Evolutionary conservation across 148 eudicot species (phyloP), one percentile per base, ranked within the genome.

Genomic region (Rheum nobile): DNA sequence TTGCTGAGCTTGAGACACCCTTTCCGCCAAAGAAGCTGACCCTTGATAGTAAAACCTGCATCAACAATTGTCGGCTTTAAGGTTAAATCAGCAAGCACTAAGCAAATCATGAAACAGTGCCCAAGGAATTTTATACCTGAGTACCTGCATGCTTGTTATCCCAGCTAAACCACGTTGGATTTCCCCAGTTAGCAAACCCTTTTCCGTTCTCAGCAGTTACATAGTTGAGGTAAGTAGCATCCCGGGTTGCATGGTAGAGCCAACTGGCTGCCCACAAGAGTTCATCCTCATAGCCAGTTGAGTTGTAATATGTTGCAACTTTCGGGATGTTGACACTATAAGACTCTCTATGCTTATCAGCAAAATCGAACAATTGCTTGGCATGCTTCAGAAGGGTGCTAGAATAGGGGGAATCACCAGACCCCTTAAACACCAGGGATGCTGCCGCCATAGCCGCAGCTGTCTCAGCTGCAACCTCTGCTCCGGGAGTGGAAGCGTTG

Each of bases 401-500:
- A 48, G 96, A 91, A 80, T 94, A 91, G 14, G 77, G 72, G 24
- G 96, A 72, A 24, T 89, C 77, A n/a, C 79, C 76, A n/a, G 59
- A 37, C 6, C 84, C 54, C 79, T 83, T 91, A 71, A 91, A 94
- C 44, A 94, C 97, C 22, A 94, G 86, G 31, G 98, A 94, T 75
- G 97, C 98, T 16, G 98, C 84, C 14, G 97, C 98, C 86, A 94
- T 80, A 37, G 98, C 97, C 7, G 98, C 98, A 67, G 98, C 95
- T n/a, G 93, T 88, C 82, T 94, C 98, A 0, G 97, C 98, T 54
- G 96, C 96, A 72, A 91, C 97, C 1, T 94, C 98, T 14, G 96
- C 77, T 34, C 98, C 98, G 7, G 98, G 98, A 37, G 81, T 65
- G 50, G 96, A 76, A 31, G 87, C 61, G 78, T 91, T 88, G 35